Base-by-base conservation (phyloP, 306 rosid species). In the Quercus berberidifolia region DNA sequence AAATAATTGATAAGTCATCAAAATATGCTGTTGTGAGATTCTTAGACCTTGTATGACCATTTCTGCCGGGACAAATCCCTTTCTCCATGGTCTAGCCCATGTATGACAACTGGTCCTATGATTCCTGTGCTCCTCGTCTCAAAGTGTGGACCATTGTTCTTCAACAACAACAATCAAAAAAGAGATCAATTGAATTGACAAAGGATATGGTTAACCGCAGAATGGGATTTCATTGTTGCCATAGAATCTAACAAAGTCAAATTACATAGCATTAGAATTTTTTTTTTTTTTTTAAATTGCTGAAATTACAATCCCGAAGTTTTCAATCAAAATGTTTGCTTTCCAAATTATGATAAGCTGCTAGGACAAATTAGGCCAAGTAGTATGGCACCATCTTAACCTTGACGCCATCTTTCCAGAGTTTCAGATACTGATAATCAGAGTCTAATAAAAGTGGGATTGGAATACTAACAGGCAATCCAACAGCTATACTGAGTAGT, bases 31-130 rank as follows among this genome's bases (percentile, higher is more conserved):
- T 55, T 56, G 79, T 20, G 20, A 23, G 7, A 62, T 30, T 57
- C 15, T 30, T 80, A 73, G 64, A 94, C 99, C 99, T 94, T 88
- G 93, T 91, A 91, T 64, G 97, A 89, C 99, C 99, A 92, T 88
- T 90, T 88, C 84, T 92, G 95, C 78, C 49, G 6, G n/a, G 97
- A 88, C 71, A 94, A 78, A 81, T 94, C 98, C 75, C 85, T 69
- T 60, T 85, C 88, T 70, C 97, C 94, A 23, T 85, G 77, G 74
- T 87, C 87, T 57, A 94, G 89, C 78, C 97, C 97, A 4, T 79
- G 82, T 71, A 94, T 31, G 18, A 83, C 85, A 74, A 91, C 87
- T 21, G 97, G 98, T n/a, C 97, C 97, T 31, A 89, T 78, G 68
- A 94, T 89, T 23, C 98, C 98, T 4, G 81, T 86, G 41, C 82